Evolutionary conservation across 345 rosid species (phyloP), one percentile per base, ranked within the genome.

Genomic region (Cardamine occulta): DNA sequence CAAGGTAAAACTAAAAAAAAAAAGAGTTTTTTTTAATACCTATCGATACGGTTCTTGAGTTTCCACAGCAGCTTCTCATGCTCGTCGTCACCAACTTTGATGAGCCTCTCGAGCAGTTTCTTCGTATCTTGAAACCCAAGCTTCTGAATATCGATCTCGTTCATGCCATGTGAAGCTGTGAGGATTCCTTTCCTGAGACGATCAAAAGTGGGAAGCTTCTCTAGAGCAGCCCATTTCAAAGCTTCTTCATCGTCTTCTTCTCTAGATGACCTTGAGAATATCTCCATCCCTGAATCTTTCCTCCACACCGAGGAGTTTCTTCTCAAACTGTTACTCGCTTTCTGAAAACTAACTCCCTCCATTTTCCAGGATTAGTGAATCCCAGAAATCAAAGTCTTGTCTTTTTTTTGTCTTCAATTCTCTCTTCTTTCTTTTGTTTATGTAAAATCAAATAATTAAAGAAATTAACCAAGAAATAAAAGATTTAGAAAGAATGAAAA

Each of bases 201-300:
- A 64, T 85, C 73, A 73, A 74, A 85, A 3, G 98, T 88, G 0
- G 98, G 98, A n/a, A 93, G 86, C 79, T 83, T 93, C 82, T 93
- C 93, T 3, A 93, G 10, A 47, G 98, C 98, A 47, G 98, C 98
- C 98, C 97, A 93, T 78, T 49, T 89, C 63, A 91, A 81, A 51
- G 91, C 98, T 83, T 88, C 97, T 72, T 91, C 97, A 0, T 89
- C 97, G 53, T 91, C 86, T 69, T 85, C 96, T 4, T 85, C 88
- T 49, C 89, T 39, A 1, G 86, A 81, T 4, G 97, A 89, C 42
- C 65, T 77, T 9, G 95, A 89, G 67, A 89, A 88, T 2, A 67
- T 83, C 12, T 86, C 89, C 9, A 15, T 37, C 9, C 80, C 74
- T 19, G 51, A 76, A 75, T 72, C 79, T 72, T 85, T 82, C 84